Percentiles rank a stretch among this genome's conserved stretches.
phyloP scores from a whole-genome alignment of 139 green algal species.

The Tetratostichococcus sp. region DNA sequence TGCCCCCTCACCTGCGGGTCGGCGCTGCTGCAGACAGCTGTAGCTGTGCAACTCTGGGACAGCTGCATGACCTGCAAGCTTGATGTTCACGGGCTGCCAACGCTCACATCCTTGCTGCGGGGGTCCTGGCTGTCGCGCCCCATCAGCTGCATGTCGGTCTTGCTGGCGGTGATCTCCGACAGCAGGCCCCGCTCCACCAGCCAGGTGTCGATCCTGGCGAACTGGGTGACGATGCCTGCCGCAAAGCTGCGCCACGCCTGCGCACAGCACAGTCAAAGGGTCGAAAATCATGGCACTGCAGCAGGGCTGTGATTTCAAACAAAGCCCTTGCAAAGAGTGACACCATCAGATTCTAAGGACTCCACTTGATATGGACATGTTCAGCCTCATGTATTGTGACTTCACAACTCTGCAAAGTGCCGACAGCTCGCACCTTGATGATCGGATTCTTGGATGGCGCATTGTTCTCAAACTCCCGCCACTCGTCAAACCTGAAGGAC shows the following conservation, averaged over 20 bases:
- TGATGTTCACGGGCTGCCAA: neutral
- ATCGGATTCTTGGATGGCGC: neutral
- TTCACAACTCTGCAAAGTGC: too few species aligned
- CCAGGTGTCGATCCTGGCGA: slow-evolving; percentile 20
- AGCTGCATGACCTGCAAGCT: too few species aligned
- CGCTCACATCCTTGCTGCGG: neutral
- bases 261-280: neutral
- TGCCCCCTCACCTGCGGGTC: too few species aligned
- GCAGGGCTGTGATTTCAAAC: neutral
- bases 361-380: too few species aligned
- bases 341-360: neutral
- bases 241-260: neutral
- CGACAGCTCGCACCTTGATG: neutral
- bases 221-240: neutral
- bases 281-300: neutral
- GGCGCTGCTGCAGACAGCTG: too few species aligned
- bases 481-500: neutral
- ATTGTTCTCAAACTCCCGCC: neutral
- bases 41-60: too few species aligned
- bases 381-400: too few species aligned
- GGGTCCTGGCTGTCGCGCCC: neutral
- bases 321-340: too few species aligned
- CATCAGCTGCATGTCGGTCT: neutral
- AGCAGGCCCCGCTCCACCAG: slow-evolving; percentile 43
- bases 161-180: slow-evolving; percentile 31